A percentile compares a stretch with the other conserved stretches of the same genome.
Evolutionary conservation across 1,284 basidiomycete genomes (phyloP).

Genomic region (Trametes polyzona): DNA sequence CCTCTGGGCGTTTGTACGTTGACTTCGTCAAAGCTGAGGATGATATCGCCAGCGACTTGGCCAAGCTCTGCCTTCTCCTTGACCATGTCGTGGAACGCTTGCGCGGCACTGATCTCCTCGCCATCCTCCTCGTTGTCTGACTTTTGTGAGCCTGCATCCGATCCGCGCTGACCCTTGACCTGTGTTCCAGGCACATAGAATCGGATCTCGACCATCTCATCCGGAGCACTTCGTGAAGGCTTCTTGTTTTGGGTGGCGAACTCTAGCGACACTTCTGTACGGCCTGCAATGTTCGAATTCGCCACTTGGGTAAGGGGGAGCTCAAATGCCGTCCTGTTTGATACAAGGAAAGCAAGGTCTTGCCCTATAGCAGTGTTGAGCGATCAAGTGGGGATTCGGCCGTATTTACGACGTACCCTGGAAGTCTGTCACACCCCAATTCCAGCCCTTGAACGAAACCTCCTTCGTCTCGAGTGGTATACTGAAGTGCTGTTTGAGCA

Average conservation of each 20-base stretch:
- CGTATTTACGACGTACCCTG: conserved; percentile 62
- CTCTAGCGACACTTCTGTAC: conserved; percentile 97
- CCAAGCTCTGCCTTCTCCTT: conserved; percentile 98
- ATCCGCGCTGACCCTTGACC: conserved; percentile 62
- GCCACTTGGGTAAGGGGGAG: conserved; percentile 87
- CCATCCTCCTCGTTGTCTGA: conserved; percentile 66
- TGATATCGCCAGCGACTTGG: conserved; percentile 89
- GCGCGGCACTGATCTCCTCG: conserved; percentile 87
- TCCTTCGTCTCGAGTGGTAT: conserved; percentile 88
- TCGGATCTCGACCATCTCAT: conserved; percentile 96
- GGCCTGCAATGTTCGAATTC: conserved; percentile 97
- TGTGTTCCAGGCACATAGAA: conserved; percentile 93
- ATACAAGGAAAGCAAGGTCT: conserved; percentile 90
- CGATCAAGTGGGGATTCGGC: not conserved
- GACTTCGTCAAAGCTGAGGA: conserved; percentile 96
- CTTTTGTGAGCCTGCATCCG: conserved; percentile 78
- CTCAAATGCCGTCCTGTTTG: conserved; percentile 91
- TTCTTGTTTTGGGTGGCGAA: conserved; percentile 71
- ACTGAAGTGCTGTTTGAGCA: conserved; percentile 88
- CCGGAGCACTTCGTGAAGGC: conserved; percentile 53
- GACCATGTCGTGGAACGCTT: conserved; percentile 95
- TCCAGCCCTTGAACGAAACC: conserved; percentile 93
- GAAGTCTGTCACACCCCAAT: conserved; percentile 97
- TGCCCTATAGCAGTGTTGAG: conserved; percentile 56
- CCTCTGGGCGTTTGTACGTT: conserved; percentile 97